These are phyloP conservation scores for Daedaleopsis nitida DNA, from an alignment of 768 basidiomycete genomes.

Conservation along the genomic window DNA sequence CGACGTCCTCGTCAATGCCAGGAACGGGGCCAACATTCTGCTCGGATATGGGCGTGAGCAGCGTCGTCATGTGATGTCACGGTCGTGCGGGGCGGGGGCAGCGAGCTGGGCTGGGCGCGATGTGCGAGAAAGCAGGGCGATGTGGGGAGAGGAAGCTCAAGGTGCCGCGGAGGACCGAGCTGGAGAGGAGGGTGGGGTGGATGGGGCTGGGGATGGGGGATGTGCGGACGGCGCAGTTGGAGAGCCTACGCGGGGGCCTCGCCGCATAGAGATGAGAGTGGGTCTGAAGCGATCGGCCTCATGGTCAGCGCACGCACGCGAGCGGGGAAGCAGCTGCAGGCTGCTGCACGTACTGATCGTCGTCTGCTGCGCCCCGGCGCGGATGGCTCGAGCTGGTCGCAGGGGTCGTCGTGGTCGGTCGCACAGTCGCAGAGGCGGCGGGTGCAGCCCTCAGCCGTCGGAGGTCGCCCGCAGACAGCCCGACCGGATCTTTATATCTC, in stretches of 20 bases:
- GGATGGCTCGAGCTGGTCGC: constrained; percentile 5
- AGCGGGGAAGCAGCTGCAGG: constrained; percentile 5
- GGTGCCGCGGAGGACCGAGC: constrained; percentile 14
- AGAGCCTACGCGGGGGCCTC: constrained; percentile 13
- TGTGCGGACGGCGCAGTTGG: constrained; percentile 8
- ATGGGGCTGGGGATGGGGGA: constrained; percentile 3
- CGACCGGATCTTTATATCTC: constrained; percentile 32
- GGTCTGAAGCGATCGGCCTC: constrained; percentile 21
- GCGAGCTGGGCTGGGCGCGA: neutral
- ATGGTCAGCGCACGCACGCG: constrained; percentile 23
- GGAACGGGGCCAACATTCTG: constrained; percentile 13
- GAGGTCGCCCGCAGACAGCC: constrained; percentile 22
- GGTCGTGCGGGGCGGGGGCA: too few relatives aligned
- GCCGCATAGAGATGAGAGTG: constrained; percentile 20
- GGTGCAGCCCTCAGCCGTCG: constrained; percentile 17
- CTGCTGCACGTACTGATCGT: constrained; percentile 14
- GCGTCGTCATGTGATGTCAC: constrained; percentile 15
- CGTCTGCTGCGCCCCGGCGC: constrained; percentile 5
- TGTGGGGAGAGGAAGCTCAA: constrained; percentile 16
- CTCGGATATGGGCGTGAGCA: constrained; percentile 16
- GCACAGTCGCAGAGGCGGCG: constrained; percentile 15
- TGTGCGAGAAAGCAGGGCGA: constrained; percentile 7
- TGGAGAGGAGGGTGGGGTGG: neutral
- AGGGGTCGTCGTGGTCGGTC: constrained; percentile 19
- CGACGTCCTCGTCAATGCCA: constrained; percentile 31